Percentiles rank a stretch among this genome's conserved stretches.
phyloP scores from a whole-genome alignment of 2,329 filamentous ascomycete species.

The Talaromyces rugulosus region DNA sequence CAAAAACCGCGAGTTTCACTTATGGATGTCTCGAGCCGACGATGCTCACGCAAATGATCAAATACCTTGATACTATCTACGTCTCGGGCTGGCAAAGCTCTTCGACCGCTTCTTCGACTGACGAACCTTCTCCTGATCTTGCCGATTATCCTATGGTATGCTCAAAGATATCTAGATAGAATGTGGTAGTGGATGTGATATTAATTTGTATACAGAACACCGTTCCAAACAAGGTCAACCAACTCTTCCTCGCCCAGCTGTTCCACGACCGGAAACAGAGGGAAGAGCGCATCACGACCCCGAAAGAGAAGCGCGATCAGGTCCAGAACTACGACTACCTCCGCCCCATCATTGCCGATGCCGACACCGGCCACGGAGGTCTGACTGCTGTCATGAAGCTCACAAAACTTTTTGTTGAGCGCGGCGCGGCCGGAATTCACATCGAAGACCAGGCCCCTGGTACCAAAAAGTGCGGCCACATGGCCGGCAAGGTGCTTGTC shows the following conservation, averaged over 20 bases:
- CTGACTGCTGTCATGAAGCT: constrained; percentile 99
- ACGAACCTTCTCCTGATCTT: constrained; percentile 95
- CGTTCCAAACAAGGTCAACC: constrained; percentile 95
- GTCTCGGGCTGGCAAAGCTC: constrained; percentile 99
- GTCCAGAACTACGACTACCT: constrained; percentile 87
- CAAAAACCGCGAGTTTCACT: constrained; percentile 81
- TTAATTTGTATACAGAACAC: constrained; percentile 62
- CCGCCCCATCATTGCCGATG: constrained; percentile 92
- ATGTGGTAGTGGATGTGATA: constrained; percentile 23
- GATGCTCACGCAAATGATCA: constrained; percentile 99
- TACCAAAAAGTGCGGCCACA: constrained; percentile 99
- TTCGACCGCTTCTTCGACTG: constrained; percentile 87
- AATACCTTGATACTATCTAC: constrained; percentile 97
- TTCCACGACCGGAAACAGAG: constrained; percentile 99
- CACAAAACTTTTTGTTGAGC: constrained; percentile 95
- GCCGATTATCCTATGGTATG: constrained; percentile 89
- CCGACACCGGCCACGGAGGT: constrained; percentile 94
- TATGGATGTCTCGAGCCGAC: constrained; percentile 97
- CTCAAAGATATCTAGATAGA: not conserved
- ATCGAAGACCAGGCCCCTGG: constrained; percentile 98
- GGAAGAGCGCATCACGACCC: constrained; percentile 79
- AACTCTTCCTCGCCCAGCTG: constrained; percentile 96
- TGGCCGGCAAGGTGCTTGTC: constrained; percentile 97
- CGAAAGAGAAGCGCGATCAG: constrained; percentile 67
- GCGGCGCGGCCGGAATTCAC: constrained; percentile 94